Conservation (phyloP, 306 rosid genomes). For the Trifolium subterraneum region DNA sequence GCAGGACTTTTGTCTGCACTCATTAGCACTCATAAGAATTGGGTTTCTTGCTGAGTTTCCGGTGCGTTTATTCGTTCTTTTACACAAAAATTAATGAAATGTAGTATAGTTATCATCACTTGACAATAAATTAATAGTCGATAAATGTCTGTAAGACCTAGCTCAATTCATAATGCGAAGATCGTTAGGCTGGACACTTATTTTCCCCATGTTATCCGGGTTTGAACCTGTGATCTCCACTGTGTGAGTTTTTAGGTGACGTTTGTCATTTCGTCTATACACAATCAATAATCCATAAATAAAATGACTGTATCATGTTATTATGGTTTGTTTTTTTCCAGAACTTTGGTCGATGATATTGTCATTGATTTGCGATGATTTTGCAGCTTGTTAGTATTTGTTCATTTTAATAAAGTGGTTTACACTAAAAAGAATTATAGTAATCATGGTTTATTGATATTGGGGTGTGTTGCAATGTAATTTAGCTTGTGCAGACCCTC, state of each 20-base stretch:
- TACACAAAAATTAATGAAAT: neutral
- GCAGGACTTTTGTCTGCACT: constrained; percentile 83
- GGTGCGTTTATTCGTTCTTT: constrained; percentile 31
- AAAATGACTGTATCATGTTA: neutral
- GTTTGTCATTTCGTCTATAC: too few relatives aligned
- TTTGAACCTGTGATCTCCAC: too few relatives aligned
- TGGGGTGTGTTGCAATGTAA: neutral
- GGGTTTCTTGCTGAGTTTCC: constrained; percentile 72
- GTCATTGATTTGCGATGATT: constrained; percentile 13
- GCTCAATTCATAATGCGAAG: neutral
- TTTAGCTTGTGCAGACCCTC: neutral
- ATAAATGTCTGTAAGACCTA: neutral
- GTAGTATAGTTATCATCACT: neutral
- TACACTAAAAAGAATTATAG: neutral
- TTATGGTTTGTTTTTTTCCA: neutral
- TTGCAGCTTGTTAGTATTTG: neutral
- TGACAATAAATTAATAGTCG: neutral
- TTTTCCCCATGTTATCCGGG: too few relatives aligned
- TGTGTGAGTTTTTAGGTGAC: too few relatives aligned
- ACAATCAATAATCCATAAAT: constrained; percentile 15
- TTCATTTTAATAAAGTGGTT: constrained; percentile 15
- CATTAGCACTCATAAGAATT: constrained; percentile 87
- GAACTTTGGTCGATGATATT: neutral
- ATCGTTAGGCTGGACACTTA: too few relatives aligned
- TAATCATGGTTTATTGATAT: neutral